phyloP scores from a whole-genome alignment of 2,329 filamentous ascomycete species.

The Lasiodiplodia sp. region DNA sequence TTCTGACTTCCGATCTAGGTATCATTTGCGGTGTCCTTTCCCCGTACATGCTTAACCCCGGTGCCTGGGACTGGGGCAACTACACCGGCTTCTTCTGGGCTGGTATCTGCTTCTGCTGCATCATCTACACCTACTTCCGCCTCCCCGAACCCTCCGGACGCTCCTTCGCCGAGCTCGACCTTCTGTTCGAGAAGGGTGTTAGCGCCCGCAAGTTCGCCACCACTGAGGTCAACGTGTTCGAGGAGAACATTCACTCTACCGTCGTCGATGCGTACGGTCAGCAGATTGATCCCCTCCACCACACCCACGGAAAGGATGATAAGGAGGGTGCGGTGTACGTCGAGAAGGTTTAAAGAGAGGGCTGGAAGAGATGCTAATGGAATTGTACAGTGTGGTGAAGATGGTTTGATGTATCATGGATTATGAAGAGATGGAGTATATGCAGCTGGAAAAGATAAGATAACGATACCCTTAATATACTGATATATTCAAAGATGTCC shows the following conservation, averaged over 20 bases:
- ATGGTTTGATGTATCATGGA: neutral
- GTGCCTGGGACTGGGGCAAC: conserved; percentile 87
- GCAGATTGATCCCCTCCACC: conserved; percentile 20
- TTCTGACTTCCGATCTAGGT: neutral
- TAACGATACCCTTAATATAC: conserved; percentile 14
- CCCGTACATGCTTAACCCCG: conserved; percentile 91
- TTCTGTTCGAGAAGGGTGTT: conserved; percentile 79
- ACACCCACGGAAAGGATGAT: neutral
- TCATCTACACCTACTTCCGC: conserved; percentile 82
- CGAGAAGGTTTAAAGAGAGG: conserved; percentile 2
- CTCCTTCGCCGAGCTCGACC: conserved; percentile 84
- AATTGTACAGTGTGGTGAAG: neutral
- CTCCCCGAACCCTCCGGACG: conserved; percentile 81
- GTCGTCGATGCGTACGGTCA: conserved; percentile 43
- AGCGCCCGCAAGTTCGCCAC: conserved; percentile 75
- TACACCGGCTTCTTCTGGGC: conserved; percentile 90
- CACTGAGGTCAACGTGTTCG: conserved; percentile 64
- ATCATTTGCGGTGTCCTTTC: conserved; percentile 84
- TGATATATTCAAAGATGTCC: neutral
- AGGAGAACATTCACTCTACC: conserved; percentile 37
- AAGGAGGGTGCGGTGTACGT: conserved; percentile 4
- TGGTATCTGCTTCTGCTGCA: conserved; percentile 79
- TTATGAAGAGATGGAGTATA: conserved; percentile 8
- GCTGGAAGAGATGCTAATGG: neutral
- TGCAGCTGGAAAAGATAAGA: neutral